These are phyloP conservation scores for Eucalyptus pumila DNA, from an alignment of 345 rosid species.

Conservation along the genomic window DNA sequence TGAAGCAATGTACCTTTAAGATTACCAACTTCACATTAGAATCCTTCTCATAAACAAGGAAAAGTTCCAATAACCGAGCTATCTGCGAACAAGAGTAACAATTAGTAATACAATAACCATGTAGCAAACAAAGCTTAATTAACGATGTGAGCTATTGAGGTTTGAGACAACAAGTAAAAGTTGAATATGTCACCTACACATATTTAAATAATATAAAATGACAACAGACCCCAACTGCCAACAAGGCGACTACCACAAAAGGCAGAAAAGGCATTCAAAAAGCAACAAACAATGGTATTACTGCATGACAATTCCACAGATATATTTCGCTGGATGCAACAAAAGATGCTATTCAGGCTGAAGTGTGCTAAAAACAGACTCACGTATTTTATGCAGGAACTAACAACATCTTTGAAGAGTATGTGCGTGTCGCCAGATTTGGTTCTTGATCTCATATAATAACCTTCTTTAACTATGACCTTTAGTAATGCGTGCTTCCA, in stretches of 20 bases:
- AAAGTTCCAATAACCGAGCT: conserved; percentile 41
- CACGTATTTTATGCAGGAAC: background rate
- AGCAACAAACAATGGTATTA: background rate
- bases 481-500: background rate
- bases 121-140: background rate
- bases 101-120: background rate
- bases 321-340: background rate
- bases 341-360: background rate
- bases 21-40: conserved; percentile 50
- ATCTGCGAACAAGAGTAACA: conserved; percentile 12
- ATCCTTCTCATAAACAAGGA: conserved; percentile 45
- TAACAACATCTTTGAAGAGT: background rate
- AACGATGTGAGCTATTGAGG: background rate
- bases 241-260: background rate
- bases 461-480: background rate
- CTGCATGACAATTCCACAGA: background rate
- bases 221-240: background rate
- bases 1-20: conserved; percentile 37
- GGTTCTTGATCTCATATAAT: background rate
- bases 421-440: background rate
- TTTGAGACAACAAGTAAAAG: background rate
- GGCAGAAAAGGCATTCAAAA: background rate
- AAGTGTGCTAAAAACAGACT: background rate
- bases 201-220: background rate
- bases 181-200: background rate